Evolutionary conservation across 164 flowering plant genomes (phyloP), one percentile per base, ranked within the genome.

Genomic region (Tetracentron sinense): DNA sequence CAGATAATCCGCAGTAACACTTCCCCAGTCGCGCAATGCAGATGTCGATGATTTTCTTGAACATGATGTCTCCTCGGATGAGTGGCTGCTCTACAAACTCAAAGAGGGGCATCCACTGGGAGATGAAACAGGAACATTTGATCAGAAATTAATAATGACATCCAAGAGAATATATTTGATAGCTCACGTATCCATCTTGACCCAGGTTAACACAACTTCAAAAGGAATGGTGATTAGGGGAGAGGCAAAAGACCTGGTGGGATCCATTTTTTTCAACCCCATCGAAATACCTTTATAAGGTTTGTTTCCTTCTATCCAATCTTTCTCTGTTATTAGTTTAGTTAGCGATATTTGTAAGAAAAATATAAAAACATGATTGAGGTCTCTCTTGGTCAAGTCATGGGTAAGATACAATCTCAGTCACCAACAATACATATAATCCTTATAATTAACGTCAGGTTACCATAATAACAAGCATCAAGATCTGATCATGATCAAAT

Each of bases 101-200:
- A 53, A 21, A 75, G 0, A 92, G 70, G 17, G 96, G 90, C 97
- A 90, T 90, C 98, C 98, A 92, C 98, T 90, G 82, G 58, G 65
- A 17, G 19, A 55, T 33, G 35, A 68, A 16, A 61, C 26, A 42
- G 17, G 4, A 31, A 49, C 21, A 29, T 35, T 23, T 35, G 12
- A 28, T 42, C 20, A 20, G 49, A 23, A 25, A 26, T 49, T 29
- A 27, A 29, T 48, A 23, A 12, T 19, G 28, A 16, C 17, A 28
- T 1, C 35, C 35, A 21, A 54, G 2, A 26, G 31, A n/a, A 54
- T 25, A 0, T 19, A 23, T 38, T 16, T 12, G 26, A 11, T 23
- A 19, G 25, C 25, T 25, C 25, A 20, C 25, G 10, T 49, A 20
- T 49, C n/a, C n/a, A n/a, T n/a, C n/a, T n/a, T n/a, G n/a, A n/a